Evolutionary conservation across 2,329 filamentous ascomycete genomes (phyloP), one percentile per base, ranked within the genome.

Genomic region (Decorospora gaudefroyi): DNA sequence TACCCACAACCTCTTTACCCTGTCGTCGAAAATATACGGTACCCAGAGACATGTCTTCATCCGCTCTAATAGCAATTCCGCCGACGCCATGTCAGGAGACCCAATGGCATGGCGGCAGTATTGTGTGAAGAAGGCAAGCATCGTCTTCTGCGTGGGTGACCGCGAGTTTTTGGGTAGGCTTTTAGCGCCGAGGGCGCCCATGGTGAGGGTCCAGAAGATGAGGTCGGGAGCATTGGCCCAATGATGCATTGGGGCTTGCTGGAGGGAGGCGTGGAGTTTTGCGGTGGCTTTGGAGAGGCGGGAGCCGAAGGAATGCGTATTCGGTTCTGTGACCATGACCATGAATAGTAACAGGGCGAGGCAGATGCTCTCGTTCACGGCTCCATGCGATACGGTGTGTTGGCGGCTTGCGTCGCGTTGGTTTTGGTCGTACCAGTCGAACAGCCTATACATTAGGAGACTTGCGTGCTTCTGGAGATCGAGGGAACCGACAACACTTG

Each of bases 391-490:
- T 42, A 57, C 51, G 22, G 40, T 51, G 17, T 27, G 19, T 27
- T 58, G 57, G 28, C n/a, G n/a, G n/a, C n/a, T 11, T 18, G 4
- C 13, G 18, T 6, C 26, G n/a, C 15, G 15, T 6, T 28, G 18
- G 22, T 17, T 21, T 10, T 12, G 22, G 12, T 39, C 29, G 18
- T 63, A 62, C 63, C 64, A 68, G 32, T 59, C 49, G 22, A 65
- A 61, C 0, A 68, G 46, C 9, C 58, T 43, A 31, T 64, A 63
- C 23, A 55, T 49, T 9, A 69, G 46, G 4, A 66, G 41, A 19
- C 46, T 57, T 7, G 47, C 55, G 25, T 68, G 59, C 23, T 67
- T 68, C 35, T 69, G 64, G 15, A 68, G 51, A 7, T 67, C 63
- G 9, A 68, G 43, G 0, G 65, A 53, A 25, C 64, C 62, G 4